Evolutionary conservation across 176 grass and related monocot species (phyloP).

Genomic region (Musa itinerans): DNA sequence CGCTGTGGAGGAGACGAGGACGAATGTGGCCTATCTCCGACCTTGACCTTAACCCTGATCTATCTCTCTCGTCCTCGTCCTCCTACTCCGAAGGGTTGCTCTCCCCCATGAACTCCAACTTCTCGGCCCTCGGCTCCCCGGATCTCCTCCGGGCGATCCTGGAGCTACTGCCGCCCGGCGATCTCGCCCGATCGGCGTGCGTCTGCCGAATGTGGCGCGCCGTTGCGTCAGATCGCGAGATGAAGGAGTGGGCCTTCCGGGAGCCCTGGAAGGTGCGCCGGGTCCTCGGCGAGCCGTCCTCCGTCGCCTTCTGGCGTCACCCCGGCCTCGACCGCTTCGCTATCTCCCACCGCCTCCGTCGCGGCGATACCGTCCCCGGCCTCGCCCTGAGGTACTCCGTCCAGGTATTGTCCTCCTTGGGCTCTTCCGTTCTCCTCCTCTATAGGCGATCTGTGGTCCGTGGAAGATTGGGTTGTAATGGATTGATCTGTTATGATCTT

Average conservation of each 20-base stretch:
- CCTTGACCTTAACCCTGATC: neutral
- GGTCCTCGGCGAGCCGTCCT: constrained; percentile 52
- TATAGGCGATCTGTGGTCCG: neutral
- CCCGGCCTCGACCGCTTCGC: constrained; percentile 53
- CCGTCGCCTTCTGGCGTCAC: constrained; percentile 62
- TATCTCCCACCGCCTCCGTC: constrained; percentile 59
- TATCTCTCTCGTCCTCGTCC: neutral
- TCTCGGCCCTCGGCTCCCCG: constrained; percentile 29
- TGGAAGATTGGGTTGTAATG: neutral
- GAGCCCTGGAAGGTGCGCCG: constrained; percentile 59
- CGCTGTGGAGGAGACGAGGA: constrained; percentile 29
- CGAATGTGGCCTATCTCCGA: neutral
- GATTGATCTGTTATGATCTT: neutral
- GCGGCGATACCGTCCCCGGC: constrained; percentile 57
- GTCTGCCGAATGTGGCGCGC: constrained; percentile 68
- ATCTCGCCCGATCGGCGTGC: constrained; percentile 71
- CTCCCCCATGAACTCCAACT: constrained; percentile 40
- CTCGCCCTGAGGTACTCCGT: constrained; percentile 85
- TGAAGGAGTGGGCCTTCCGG: constrained; percentile 55
- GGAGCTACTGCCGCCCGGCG: constrained; percentile 36
- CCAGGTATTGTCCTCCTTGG: constrained; percentile 30
- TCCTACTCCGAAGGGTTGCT: neutral
- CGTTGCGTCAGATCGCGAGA: constrained; percentile 51
- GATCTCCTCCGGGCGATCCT: constrained; percentile 72
- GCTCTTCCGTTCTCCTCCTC: neutral